These are phyloP conservation scores for Dipteronia dyeriana DNA, from an alignment of 345 rosid species.

Conservation along the genomic window DNA sequence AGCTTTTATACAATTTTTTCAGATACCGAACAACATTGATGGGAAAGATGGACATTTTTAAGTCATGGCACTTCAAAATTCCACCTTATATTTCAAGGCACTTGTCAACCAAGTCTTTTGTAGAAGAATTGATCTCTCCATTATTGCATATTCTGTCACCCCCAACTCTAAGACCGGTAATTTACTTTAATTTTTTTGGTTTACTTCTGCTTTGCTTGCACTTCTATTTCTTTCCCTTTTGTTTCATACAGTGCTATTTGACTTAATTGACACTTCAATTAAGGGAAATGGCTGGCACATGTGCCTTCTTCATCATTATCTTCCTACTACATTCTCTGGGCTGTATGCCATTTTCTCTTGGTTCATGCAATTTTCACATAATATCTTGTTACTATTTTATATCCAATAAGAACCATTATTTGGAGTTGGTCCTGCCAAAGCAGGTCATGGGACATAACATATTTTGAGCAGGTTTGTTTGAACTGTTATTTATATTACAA, in stretches of 20 bases:
- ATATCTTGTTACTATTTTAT: background rate
- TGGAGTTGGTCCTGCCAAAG: background rate
- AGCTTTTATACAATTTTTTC: slow-evolving; percentile 30
- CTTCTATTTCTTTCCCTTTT: slow-evolving; percentile 17
- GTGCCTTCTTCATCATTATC: background rate
- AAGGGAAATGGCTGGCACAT: background rate
- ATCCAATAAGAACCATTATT: background rate
- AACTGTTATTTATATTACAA: background rate
- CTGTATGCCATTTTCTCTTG: background rate
- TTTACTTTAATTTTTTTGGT: slow-evolving; percentile 17
- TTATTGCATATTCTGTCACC: slow-evolving; percentile 84
- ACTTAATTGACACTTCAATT: background rate
- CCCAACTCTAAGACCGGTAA: slow-evolving; percentile 80
- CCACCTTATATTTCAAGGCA: slow-evolving; percentile 82
- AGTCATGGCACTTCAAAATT: slow-evolving; percentile 76
- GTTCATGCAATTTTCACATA: background rate
- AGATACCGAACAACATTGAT: slow-evolving; percentile 66
- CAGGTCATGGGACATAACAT: background rate
- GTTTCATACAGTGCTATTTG: background rate
- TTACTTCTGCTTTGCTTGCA: slow-evolving; percentile 18
- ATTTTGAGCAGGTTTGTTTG: background rate
- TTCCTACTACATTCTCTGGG: background rate
- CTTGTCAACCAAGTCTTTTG: slow-evolving; percentile 64
- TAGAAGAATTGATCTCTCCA: slow-evolving; percentile 75
- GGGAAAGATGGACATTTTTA: slow-evolving; percentile 66